Base-by-base conservation (phyloP, 1,139 yeast genomes). In the Hansenula anomala region DNA sequence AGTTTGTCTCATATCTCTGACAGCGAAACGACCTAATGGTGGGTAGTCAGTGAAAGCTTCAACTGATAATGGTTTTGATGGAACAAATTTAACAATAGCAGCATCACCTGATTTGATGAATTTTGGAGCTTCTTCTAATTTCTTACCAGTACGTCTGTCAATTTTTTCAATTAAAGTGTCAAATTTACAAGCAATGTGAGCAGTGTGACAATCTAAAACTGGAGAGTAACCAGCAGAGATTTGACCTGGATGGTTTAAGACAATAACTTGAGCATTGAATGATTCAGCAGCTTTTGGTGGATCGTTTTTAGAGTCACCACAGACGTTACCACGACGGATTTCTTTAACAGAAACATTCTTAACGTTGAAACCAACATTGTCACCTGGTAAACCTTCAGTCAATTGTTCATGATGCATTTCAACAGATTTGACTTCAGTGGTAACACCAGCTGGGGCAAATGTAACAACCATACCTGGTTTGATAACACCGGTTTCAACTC, bases 1-100 rank as follows among this genome's bases (percentile, higher is more conserved):
- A 60, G 97, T 89, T 77, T 88, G 96, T 84, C 97, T 87, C 97
- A 89, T 89, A 76, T 89, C 97, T 84, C 97, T 92, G 80, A 89
- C 97, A 67, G 97, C 96, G 80, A 89, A 89, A 82, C 96, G 88
- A 71, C 96, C 96, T 69, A 88, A 85, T 70, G 96, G 96, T 75
- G 96, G 96, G 90, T 86, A 88, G 73, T 86, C 92, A 66, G 94
- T 77, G 94, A 83, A 87, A 63, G 95, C 79, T 80, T 87, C 96
- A 70, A 87, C 96, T 77, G 94, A 86, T 95, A 87, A 83, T 70
- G 96, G 96, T 87, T 87, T 87, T 71, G 94, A 75, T 72, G 95
- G 95, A 58, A 84, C 74, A 80, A 86, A 78, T 79, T 79, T 84
- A 69, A 85, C 95, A 64, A 84, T 82, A 66, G 94, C 92, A 67